Percentiles rank a stretch among this genome's conserved stretches.
Conservation (phyloP, 2,329 filamentous ascomycete species). For the Zymoseptoria pseudotritici region DNA sequence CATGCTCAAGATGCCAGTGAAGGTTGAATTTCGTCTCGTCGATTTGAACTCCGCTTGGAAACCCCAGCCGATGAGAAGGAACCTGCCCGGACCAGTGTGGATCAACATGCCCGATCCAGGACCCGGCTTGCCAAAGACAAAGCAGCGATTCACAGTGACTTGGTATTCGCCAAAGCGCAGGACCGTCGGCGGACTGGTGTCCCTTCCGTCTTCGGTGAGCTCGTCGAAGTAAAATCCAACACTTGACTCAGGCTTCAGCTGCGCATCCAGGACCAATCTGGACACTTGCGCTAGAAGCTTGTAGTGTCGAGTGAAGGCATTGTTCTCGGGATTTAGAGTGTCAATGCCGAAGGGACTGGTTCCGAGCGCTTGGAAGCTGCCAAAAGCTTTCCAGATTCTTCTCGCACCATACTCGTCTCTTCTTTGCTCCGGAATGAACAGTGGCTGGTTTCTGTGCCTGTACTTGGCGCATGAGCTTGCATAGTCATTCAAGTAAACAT, state of each 20-base stretch:
- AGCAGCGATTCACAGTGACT: slow-evolving; percentile 37
- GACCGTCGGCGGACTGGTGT: slow-evolving; percentile 26
- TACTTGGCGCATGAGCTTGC: slow-evolving; percentile 39
- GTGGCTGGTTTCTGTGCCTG: slow-evolving; percentile 36
- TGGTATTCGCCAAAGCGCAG: slow-evolving; percentile 31
- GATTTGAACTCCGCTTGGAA: slow-evolving; percentile 35
- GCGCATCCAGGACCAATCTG: slow-evolving; percentile 35
- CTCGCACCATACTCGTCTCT: slow-evolving; percentile 42
- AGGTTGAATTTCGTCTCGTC: slow-evolving; percentile 29
- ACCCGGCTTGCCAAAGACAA: slow-evolving; percentile 40
- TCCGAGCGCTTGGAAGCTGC: slow-evolving; percentile 35
- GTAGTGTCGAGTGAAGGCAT: slow-evolving; percentile 36
- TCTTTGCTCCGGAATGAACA: slow-evolving; percentile 48
- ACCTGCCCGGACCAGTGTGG: slow-evolving; percentile 32
- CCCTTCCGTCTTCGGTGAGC: slow-evolving; percentile 22
- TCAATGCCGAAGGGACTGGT: slow-evolving; percentile 39
- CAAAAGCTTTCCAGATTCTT: slow-evolving; percentile 38
- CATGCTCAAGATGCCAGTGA: slow-evolving; percentile 39
- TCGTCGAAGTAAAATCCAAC: slow-evolving; percentile 42
- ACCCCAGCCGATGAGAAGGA: slow-evolving; percentile 41
- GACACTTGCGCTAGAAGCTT: slow-evolving; percentile 32
- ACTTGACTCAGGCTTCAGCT: slow-evolving; percentile 27
- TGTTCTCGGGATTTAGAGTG: slow-evolving; percentile 30
- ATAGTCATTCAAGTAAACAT: slow-evolving; percentile 46
- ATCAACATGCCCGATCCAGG: slow-evolving; percentile 40